Base-by-base conservation (phyloP, 2,329 filamentous ascomycete species). In the Onygena corvina region DNA sequence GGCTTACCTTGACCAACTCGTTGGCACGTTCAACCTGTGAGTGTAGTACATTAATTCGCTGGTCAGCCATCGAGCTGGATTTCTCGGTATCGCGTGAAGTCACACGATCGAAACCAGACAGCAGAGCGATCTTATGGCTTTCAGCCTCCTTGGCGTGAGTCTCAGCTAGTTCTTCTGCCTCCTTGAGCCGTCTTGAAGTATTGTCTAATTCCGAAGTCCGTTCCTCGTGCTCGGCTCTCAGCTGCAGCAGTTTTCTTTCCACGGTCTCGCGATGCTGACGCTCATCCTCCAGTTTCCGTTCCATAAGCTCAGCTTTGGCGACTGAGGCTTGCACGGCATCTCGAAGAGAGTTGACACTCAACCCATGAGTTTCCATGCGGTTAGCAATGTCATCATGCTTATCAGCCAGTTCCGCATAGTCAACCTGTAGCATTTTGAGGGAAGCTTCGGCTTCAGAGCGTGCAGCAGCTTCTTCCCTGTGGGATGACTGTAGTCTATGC, bases 111-210 rank as follows among this genome's bases (percentile, higher is more conserved):
- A 98, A 75, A 3, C 92, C 90, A 45, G 81, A 76, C 40, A 96
- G 70, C 29, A 98, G 81, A 18, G 85, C 89, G 57, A 84, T 75
- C 20, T 86, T 85, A 61, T 96, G 90, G 12, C 84, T 84, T 50
- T 82, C 77, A 4, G 92, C 90, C 69, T 98, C 93, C 56, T 81
- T 80, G 3, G 89, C 86, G 64, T 94, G 83, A 57, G 83, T 87
- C 60, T 93, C 85, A 1, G 86, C 85, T 38, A 96, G 69, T 60
- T 94, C 87, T 67, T 98, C 88, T 0, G 86, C 81, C 64, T 95
- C 89, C 34, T 78, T 80, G 45, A 98, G 34, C 46, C 85, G 81
- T 57, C 87, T 80, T 1, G 77, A 82, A 0, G 80, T 76, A 16
- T 76, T 76, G 38, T 88, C 86, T 2, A 96, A 73, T 61, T 98